Evolutionary conservation across 345 rosid genomes (phyloP).

Genomic region (Arabis hirsuta): DNA sequence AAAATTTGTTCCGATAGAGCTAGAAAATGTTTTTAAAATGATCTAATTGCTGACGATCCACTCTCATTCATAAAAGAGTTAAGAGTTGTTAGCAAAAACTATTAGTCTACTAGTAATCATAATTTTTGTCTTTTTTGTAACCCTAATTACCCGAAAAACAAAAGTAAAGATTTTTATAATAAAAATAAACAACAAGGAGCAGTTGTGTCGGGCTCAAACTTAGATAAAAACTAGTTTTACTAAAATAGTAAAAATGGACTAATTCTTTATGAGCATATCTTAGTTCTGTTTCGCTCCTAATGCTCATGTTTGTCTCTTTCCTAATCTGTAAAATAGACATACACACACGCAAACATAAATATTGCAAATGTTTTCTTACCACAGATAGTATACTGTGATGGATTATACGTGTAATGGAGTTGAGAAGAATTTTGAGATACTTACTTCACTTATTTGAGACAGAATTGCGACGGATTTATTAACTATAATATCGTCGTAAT

Average conservation of each 20-base stretch:
- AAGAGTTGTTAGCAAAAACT: not conserved
- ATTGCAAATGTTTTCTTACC: too few relatives aligned
- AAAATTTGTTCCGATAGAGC: not conserved
- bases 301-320: constrained; percentile 29
- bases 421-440: too few relatives aligned
- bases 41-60: not conserved
- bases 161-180: not conserved
- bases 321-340: constrained; percentile 4
- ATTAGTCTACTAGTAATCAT: not conserved
- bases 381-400: too few relatives aligned
- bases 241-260: constrained; percentile 30
- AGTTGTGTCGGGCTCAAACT: constrained; percentile 31
- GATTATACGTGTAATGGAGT: too few relatives aligned
- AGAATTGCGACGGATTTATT: too few relatives aligned
- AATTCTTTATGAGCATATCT: constrained; percentile 10
- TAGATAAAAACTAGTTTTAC: constrained; percentile 23
- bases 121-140: not conserved
- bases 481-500: too few relatives aligned
- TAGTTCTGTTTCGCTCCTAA: constrained; percentile 30
- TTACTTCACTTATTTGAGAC: too few relatives aligned
- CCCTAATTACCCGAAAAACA: not conserved
- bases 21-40: not conserved
- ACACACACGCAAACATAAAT: not conserved
- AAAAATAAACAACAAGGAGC: not conserved
- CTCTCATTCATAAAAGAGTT: not conserved